Evolutionary conservation across 805 yeast species (phyloP).

Genomic region (Candida rishiriensis): DNA sequence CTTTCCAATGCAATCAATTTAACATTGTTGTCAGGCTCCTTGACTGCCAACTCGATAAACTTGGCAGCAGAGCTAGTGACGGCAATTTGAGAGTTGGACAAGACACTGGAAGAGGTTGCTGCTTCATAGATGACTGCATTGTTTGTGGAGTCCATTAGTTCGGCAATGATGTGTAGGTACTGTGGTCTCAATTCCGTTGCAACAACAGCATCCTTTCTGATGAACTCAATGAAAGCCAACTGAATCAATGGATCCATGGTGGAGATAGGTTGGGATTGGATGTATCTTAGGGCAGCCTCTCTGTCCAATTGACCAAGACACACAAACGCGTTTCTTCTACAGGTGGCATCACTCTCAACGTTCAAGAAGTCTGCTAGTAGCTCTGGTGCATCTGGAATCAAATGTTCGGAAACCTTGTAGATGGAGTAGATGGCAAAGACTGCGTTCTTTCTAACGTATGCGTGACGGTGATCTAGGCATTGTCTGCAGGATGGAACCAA

Average conservation of each 20-base stretch:
- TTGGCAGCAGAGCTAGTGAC: constrained; percentile 78
- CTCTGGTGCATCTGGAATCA: constrained; percentile 94
- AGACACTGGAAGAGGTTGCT: constrained; percentile 67
- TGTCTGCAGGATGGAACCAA: constrained; percentile 88
- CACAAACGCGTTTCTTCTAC: constrained; percentile 92
- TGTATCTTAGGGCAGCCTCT: constrained; percentile 75
- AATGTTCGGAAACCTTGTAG: constrained; percentile 74
- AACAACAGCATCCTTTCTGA: constrained; percentile 70
- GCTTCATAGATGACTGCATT: constrained; percentile 86
- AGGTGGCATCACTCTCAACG: constrained; percentile 86
- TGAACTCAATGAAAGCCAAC: constrained; percentile 85
- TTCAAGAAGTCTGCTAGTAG: constrained; percentile 66
- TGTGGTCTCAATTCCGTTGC: constrained; percentile 63
- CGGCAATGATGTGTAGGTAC: constrained; percentile 69
- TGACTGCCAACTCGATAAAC: constrained; percentile 82
- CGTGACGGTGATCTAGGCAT: constrained; percentile 94
- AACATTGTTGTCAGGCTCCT: constrained; percentile 93
- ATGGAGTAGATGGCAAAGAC: constrained; percentile 85
- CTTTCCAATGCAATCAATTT: constrained; percentile 89
- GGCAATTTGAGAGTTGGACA: constrained; percentile 55
- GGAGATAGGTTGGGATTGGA: constrained; percentile 66
- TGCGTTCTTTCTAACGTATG: constrained; percentile 96
- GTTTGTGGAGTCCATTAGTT: constrained; percentile 65
- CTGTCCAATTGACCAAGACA: constrained; percentile 79
- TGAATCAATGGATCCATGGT: constrained; percentile 79